Conservation (phyloP, 2,329 filamentous ascomycete species). For the Pseudogymnoascus sp. region DNA sequence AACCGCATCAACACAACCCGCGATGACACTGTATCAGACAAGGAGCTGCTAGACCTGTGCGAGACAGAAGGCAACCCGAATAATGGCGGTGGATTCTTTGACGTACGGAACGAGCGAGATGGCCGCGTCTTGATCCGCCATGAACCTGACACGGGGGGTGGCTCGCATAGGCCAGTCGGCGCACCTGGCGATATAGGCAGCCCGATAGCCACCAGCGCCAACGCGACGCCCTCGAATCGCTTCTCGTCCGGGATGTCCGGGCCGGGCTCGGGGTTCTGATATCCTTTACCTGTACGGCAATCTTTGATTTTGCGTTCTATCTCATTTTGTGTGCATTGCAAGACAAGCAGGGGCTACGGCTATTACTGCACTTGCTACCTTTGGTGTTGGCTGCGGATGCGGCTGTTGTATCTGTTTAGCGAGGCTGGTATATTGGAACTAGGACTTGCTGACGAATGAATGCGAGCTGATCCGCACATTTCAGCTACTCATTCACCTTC, state of each 20-base stretch:
- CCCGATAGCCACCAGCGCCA: constrained; percentile 41
- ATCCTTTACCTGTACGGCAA: not conserved
- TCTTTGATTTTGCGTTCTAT: constrained; percentile 7
- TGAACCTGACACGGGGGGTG: constrained; percentile 42
- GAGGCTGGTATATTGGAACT: constrained; percentile 7
- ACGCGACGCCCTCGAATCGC: not conserved
- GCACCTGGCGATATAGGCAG: constrained; percentile 64
- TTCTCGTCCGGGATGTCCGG: constrained; percentile 4
- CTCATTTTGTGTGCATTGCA: constrained; percentile 7
- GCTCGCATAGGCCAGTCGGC: constrained; percentile 35
- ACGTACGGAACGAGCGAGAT: constrained; percentile 30
- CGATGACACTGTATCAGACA: constrained; percentile 38
- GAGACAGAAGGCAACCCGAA: constrained; percentile 80
- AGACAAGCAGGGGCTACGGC: constrained; percentile 6
- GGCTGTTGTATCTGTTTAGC: constrained; percentile 7
- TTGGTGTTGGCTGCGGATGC: constrained; percentile 3
- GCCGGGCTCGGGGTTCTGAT: not conserved
- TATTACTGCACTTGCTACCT: constrained; percentile 7
- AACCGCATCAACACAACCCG: constrained; percentile 48
- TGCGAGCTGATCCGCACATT: constrained; percentile 4
- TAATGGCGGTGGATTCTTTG: constrained; percentile 88
- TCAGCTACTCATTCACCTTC: not conserved
- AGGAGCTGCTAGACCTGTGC: constrained; percentile 69
- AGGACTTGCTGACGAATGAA: constrained; percentile 6
- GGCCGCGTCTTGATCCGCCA: constrained; percentile 38